Conservation (phyloP, 2,329 filamentous ascomycete genomes). For the Aspergillus fumigatiaffinis region DNA sequence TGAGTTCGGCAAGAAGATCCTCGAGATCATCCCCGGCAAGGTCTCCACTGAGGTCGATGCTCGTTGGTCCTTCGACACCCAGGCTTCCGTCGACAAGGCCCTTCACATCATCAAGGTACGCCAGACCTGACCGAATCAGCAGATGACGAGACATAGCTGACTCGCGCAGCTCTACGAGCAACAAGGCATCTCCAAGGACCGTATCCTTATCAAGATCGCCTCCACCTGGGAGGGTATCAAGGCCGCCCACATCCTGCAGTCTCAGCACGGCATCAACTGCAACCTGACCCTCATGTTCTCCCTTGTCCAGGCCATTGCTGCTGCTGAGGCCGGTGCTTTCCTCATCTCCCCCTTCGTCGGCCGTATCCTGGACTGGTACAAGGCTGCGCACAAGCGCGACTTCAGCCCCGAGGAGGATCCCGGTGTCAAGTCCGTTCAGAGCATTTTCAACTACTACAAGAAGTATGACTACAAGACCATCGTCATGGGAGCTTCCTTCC, state of each 20-base stretch:
- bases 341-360: constrained; percentile 99
- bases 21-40: constrained; percentile 95
- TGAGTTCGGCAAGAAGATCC: constrained; percentile 96
- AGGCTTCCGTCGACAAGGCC: constrained; percentile 91
- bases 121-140: background rate
- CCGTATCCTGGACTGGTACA: constrained; percentile 99
- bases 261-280: constrained; percentile 93
- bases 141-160: constrained; percentile 1
- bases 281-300: constrained; percentile 99
- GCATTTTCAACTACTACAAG: constrained; percentile 99
- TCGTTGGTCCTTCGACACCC: constrained; percentile 88
- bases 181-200: constrained; percentile 86
- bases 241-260: constrained; percentile 94
- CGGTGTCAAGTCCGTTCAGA: constrained; percentile 88
- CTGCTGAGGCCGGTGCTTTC: constrained; percentile 91
- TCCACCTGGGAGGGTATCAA: constrained; percentile 99
- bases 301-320: constrained; percentile 85
- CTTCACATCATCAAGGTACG: constrained; percentile 89
- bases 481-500: constrained; percentile 99
- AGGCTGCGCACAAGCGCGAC: constrained; percentile 90
- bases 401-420: constrained; percentile 89
- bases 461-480: constrained; percentile 99
- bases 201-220: constrained; percentile 96
- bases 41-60: constrained; percentile 99
- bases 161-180: constrained; percentile 81